Base-by-base conservation (phyloP, 257 asterid genomes). In the Przewalskia tangutica region DNA sequence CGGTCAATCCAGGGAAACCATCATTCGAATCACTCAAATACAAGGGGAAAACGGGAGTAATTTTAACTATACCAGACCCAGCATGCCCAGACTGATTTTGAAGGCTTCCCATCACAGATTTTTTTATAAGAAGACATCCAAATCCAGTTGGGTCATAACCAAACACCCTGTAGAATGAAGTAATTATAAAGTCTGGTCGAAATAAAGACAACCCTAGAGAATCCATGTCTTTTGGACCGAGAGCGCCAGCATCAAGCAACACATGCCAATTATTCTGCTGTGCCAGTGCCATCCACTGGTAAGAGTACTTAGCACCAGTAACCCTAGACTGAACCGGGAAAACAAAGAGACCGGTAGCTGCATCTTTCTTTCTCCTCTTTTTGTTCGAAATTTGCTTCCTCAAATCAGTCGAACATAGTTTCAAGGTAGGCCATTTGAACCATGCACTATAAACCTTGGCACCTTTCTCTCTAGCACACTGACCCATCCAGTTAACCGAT, bases 221-320 rank as follows among this genome's bases (percentile, higher is more conserved):
- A 84, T 96, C 99, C 99, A 96, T 96, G 84, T 96, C 99, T 68
- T 96, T 96, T 1, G 99, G 99, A 70, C 99, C 99, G 89, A 96
- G 86, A 0, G 99, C 91, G 40, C 99, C 99, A 67, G 99, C 99
- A 89, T 96, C 99, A 65, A 96, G 98, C 86, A 92, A 91, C 56
- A 96, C 99, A 53, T 96, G 99, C 99, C 99, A 96, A 73, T 94
- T 96, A 82, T 96, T 96, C 93, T 96, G 99, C 85, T 96, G 98
- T 65, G 99, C 99, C 85, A 96, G 81, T 11, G 99, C 97, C 98
- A 96, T 94, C 99, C 99, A 96, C 81, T 96, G 99, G 82, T 96
- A 96, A 4, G 98, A 96, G 87, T 96, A 96, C 86, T 93, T 96
- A 0, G 98, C 98, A 66, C 99, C 99, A 12, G 97, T 93, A 66